Evolutionary conservation across 805 yeast species (phyloP).

Genomic region (Nakazawaea molendinolei): DNA sequence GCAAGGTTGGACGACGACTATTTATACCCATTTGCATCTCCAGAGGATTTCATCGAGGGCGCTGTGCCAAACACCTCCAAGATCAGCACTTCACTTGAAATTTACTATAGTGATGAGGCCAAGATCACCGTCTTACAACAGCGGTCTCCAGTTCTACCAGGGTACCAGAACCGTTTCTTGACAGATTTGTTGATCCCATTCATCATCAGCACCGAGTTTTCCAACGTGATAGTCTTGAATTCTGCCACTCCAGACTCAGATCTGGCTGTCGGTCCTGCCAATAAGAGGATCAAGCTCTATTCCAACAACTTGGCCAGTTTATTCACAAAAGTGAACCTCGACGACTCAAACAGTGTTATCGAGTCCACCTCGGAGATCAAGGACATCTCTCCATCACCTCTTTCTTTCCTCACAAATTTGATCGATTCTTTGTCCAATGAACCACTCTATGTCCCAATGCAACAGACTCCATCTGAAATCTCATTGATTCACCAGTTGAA

Average conservation of each 20-base stretch:
- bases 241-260: slow-evolving; percentile 62
- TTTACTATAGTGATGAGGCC: slow-evolving; percentile 37
- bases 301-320: slow-evolving; percentile 17
- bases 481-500: slow-evolving; percentile 9
- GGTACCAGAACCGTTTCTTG: slow-evolving; percentile 44
- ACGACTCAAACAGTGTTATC: slow-evolving; percentile 10
- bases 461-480: slow-evolving; percentile 8
- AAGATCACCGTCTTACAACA: slow-evolving; percentile 65
- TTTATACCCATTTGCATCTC: slow-evolving; percentile 80
- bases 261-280: neutral
- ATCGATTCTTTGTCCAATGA: neutral
- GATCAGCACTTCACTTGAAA: slow-evolving; percentile 58
- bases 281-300: slow-evolving; percentile 18
- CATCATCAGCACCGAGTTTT: slow-evolving; percentile 32
- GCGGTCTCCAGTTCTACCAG: slow-evolving; percentile 78
- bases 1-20: slow-evolving; percentile 51
- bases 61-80: slow-evolving; percentile 23
- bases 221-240: slow-evolving; percentile 50
- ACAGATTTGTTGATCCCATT: slow-evolving; percentile 45
- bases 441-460: neutral
- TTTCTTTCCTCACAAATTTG: neutral
- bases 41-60: slow-evolving; percentile 44
- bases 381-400: neutral
- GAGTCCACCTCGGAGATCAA: slow-evolving; percentile 8
- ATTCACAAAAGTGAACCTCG: slow-evolving; percentile 16